phyloP scores from a whole-genome alignment of 345 rosid genomes.

The Citrus inodora region DNA sequence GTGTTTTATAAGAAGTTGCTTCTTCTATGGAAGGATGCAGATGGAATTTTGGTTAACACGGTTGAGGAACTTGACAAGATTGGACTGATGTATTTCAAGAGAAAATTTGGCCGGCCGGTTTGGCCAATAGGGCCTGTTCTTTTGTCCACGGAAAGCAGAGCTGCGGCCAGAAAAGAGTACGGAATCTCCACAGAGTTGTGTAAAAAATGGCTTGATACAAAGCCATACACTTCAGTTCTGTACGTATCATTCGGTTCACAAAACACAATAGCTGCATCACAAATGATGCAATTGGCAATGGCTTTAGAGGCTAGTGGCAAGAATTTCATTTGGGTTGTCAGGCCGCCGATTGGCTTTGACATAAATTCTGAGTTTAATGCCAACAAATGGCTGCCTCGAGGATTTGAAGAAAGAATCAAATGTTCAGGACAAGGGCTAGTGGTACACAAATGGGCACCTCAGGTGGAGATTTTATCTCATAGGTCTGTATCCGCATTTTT shows the following conservation, averaged over 20 bases:
- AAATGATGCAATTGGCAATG: slow-evolving; percentile 28
- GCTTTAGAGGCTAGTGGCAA: slow-evolving; percentile 10
- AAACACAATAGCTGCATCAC: slow-evolving; percentile 23
- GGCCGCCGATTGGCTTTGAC: slow-evolving; percentile 28
- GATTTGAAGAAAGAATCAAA: slow-evolving; percentile 26
- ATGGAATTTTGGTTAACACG: slow-evolving; percentile 30
- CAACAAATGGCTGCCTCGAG: slow-evolving; percentile 28
- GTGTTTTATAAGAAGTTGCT: slow-evolving; percentile 5
- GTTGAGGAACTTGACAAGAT: slow-evolving; percentile 29
- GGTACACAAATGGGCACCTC: slow-evolving; percentile 34
- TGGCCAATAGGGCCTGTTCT: slow-evolving; percentile 34
- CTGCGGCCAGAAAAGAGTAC: not conserved
- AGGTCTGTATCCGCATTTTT: slow-evolving; percentile 23
- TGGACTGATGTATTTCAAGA: slow-evolving; percentile 24
- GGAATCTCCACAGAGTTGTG: not conserved
- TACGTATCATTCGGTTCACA: slow-evolving; percentile 30
- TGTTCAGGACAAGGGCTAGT: slow-evolving; percentile 17
- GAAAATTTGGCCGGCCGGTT: slow-evolving; percentile 14
- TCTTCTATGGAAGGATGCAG: slow-evolving; percentile 16
- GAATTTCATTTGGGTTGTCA: slow-evolving; percentile 33
- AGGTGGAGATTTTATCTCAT: slow-evolving; percentile 29
- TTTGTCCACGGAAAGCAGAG: slow-evolving; percentile 8
- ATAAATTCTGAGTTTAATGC: slow-evolving; percentile 26
- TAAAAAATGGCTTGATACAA: slow-evolving; percentile 20
- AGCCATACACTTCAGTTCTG: slow-evolving; percentile 23